A percentile compares a stretch with the other conserved stretches of the same genome.
Evolutionary conservation across 306 rosid species (phyloP).

Genomic region (Crataegus laevigata): DNA sequence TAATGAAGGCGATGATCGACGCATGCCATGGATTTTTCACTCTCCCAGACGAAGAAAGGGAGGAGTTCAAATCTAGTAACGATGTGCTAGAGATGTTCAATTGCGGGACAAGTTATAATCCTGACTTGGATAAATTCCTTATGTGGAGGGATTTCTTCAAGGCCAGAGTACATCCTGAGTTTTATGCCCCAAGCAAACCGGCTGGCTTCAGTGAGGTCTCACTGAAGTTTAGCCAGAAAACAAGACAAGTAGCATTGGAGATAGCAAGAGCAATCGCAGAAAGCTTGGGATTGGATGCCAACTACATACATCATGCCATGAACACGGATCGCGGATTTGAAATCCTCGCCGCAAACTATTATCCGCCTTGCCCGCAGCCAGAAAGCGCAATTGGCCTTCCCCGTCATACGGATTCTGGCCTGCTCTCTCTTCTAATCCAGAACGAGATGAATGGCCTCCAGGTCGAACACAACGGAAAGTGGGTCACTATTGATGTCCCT

Average conservation of each 20-base stretch:
- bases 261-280: slow-evolving; percentile 6
- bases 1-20: slow-evolving; percentile 29
- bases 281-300: slow-evolving; percentile 20
- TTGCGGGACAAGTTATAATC: slow-evolving; percentile 38
- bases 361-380: slow-evolving; percentile 29
- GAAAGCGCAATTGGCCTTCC: slow-evolving; percentile 16
- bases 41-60: slow-evolving; percentile 32
- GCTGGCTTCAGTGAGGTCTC: too few relatives aligned
- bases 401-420: slow-evolving; percentile 22
- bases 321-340: slow-evolving; percentile 12
- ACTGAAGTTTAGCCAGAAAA: neutral
- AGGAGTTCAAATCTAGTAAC: slow-evolving; percentile 25
- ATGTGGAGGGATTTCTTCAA: slow-evolving; percentile 53
- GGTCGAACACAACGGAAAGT: slow-evolving; percentile 12
- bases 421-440: slow-evolving; percentile 5
- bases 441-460: slow-evolving; percentile 25
- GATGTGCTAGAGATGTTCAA: slow-evolving; percentile 28
- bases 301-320: slow-evolving; percentile 12
- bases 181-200: too few relatives aligned
- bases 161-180: slow-evolving; percentile 15
- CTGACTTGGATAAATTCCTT: slow-evolving; percentile 24
- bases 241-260: slow-evolving; percentile 1
- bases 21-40: slow-evolving; percentile 26
- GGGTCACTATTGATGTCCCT: slow-evolving; percentile 2
- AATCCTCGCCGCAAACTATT: slow-evolving; percentile 2